Base-by-base conservation (phyloP, 805 yeast genomes). In the Spathaspora hagerdaliae region DNA sequence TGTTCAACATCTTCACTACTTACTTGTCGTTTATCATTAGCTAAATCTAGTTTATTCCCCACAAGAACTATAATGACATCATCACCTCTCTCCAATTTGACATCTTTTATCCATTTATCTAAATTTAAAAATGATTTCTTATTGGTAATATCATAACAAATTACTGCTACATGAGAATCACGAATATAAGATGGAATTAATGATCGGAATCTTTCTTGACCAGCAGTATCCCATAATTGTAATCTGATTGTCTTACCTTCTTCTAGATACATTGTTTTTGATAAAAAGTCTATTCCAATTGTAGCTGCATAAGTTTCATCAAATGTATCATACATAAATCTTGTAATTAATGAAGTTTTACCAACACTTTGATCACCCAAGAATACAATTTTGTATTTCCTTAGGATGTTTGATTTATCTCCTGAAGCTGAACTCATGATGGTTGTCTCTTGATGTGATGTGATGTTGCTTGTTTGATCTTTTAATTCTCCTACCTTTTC, bases 331-430 rank as follows among this genome's bases (percentile, higher is more conserved):
- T 92, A 92, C 98, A 92, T 92, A 71, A 94, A 92, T 53, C 98
- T 75, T n/a, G 98, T 91, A 54, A 92, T 88, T 50, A 92, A 77
- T 2, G 98, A 92, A 5, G 99, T 92, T 64, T 92, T 92, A 36
- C 99, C 99, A 36, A 92, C 86, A 59, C 94, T 88, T 65, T 89
- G 96, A 64, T 92, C 99, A n/a, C 99, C 99, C 33, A 92, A 75
- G 63, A 92, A 94, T 32, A 92, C 98, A 46, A 92, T 87, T 69
- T 94, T 92, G 63, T 83, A 85, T 64, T 87, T 87, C 49, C 82
- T 71, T 52, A 79, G 66, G 59, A 74, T 71, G 41, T 58, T 57
- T 35, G 65, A 51, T 51, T 64, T 67, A 48, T 68, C 73, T 31
- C 26, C 32, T 11, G 37, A 10, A 15, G 34, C 35, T 29, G 49